phyloP scores from a whole-genome alignment of 2,329 filamentous ascomycete species.

The Cercospora citrullina region DNA sequence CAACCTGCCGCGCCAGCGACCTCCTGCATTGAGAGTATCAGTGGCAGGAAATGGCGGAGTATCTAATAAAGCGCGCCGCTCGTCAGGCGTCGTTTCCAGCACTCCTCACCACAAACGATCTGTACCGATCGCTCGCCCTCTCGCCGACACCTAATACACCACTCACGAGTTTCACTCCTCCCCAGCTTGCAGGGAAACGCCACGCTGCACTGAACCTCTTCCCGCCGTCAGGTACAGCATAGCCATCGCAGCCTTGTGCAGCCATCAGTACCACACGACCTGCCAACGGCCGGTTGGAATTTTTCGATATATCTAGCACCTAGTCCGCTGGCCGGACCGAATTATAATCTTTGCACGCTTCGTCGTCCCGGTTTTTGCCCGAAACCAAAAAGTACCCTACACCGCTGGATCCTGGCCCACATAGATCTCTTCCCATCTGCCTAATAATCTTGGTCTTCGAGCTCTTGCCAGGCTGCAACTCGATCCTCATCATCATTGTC shows the following conservation, averaged over 20 bases:
- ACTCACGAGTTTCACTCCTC: constrained; percentile 16
- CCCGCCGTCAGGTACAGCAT: constrained; percentile 23
- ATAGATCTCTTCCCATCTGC: constrained; percentile 26
- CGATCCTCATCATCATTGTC: constrained; percentile 30
- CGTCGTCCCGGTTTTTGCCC: constrained; percentile 28
- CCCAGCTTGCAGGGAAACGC: constrained; percentile 23
- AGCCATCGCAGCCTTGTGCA: constrained; percentile 26
- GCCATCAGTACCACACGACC: constrained; percentile 31
- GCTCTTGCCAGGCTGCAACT: constrained; percentile 36
- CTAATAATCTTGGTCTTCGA: constrained; percentile 33
- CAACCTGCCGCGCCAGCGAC: constrained; percentile 19
- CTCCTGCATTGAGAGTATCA: constrained; percentile 24
- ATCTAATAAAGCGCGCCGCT: constrained; percentile 12
- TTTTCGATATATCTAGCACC: constrained; percentile 29
- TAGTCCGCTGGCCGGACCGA: constrained; percentile 39
- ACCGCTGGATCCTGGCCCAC: constrained; percentile 32
- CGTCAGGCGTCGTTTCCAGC: background rate
- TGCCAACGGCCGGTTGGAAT: constrained; percentile 20
- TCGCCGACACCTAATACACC: constrained; percentile 15
- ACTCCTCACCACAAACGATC: constrained; percentile 18
- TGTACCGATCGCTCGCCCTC: constrained; percentile 12
- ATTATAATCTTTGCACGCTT: constrained; percentile 31
- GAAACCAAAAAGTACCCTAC: constrained; percentile 32
- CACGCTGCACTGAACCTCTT: constrained; percentile 24
- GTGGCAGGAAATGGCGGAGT: constrained; percentile 17